These are phyloP conservation scores for Leccinum subrobustum DNA, from an alignment of 1,284 basidiomycete species.

Conservation along the genomic window DNA sequence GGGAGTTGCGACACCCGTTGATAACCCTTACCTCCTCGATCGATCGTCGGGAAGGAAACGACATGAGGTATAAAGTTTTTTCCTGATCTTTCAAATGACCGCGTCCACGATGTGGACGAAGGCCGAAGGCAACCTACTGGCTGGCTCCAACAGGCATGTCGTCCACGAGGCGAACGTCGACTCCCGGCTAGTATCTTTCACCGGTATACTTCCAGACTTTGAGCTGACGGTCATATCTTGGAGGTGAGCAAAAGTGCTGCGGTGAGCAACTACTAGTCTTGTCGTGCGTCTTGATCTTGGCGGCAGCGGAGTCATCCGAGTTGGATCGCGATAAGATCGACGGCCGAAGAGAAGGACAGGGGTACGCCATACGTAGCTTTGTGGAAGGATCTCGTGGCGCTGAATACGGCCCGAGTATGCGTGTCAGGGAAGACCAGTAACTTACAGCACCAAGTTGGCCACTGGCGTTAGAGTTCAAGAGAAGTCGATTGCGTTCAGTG, in stretches of 20 bases:
- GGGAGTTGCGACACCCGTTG: neutral
- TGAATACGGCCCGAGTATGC: neutral
- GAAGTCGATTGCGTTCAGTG: constrained; percentile 15
- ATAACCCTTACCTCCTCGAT: constrained; percentile 8
- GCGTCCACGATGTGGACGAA: constrained; percentile 4
- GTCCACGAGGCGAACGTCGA: constrained; percentile 9
- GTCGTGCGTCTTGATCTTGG: neutral
- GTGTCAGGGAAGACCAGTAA: constrained; percentile 2
- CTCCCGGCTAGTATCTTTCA: neutral
- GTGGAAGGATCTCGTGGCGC: neutral
- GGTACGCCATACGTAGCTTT: neutral
- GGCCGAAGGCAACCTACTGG: neutral
- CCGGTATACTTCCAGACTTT: neutral
- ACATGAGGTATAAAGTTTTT: constrained; percentile 21
- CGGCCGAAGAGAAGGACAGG: neutral
- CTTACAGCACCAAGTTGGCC: neutral
- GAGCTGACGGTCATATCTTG: neutral
- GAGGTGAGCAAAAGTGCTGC: neutral
- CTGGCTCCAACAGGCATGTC: constrained; percentile 14
- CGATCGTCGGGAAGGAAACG: constrained; percentile 6
- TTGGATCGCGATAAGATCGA: constrained; percentile 6
- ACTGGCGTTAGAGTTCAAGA: constrained; percentile 1
- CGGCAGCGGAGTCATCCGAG: neutral
- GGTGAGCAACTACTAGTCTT: neutral
- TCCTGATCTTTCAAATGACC: neutral